Evolutionary conservation across 805 yeast genomes (phyloP).

Genomic region (Schwanniomyces occidentalis): DNA sequence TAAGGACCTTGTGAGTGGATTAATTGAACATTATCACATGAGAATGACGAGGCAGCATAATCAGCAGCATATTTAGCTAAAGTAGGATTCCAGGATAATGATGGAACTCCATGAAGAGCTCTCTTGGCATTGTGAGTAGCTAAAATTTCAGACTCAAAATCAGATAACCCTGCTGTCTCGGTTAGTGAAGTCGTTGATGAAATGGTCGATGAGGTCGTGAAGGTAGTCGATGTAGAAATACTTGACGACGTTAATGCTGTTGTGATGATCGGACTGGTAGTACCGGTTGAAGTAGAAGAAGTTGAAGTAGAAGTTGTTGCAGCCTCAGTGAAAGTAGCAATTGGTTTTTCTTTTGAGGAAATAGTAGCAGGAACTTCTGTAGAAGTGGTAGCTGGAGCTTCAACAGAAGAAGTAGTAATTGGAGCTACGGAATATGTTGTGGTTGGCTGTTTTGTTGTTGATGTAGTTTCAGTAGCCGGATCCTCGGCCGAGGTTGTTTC

Average conservation of each 20-base stretch:
- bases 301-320: slow-evolving; percentile 5
- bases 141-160: slow-evolving; percentile 31
- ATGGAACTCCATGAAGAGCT: slow-evolving; percentile 34
- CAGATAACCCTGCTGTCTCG: slow-evolving; percentile 12
- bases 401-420: slow-evolving; percentile 5
- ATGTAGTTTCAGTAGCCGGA: slow-evolving; percentile 8
- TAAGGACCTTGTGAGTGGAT: slow-evolving; percentile 65
- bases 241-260: slow-evolving; percentile 9
- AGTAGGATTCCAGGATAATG: slow-evolving; percentile 32
- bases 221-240: slow-evolving; percentile 12
- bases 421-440: slow-evolving; percentile 9
- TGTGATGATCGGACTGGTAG: slow-evolving; percentile 13
- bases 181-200: slow-evolving; percentile 16
- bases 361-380: slow-evolving; percentile 8
- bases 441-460: slow-evolving; percentile 6
- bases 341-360: no score
- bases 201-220: slow-evolving; percentile 10
- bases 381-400: slow-evolving; percentile 9
- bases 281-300: slow-evolving; percentile 3
- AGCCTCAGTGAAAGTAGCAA: slow-evolving; percentile 8
- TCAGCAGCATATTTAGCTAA: slow-evolving; percentile 37
- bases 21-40: slow-evolving; percentile 60
- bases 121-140: slow-evolving; percentile 37
- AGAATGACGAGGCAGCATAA: slow-evolving; percentile 52
- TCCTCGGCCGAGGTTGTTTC: slow-evolving; percentile 9